Base-by-base conservation (phyloP, 208 protist species). In the Acanthamoeba healyi region DNA sequence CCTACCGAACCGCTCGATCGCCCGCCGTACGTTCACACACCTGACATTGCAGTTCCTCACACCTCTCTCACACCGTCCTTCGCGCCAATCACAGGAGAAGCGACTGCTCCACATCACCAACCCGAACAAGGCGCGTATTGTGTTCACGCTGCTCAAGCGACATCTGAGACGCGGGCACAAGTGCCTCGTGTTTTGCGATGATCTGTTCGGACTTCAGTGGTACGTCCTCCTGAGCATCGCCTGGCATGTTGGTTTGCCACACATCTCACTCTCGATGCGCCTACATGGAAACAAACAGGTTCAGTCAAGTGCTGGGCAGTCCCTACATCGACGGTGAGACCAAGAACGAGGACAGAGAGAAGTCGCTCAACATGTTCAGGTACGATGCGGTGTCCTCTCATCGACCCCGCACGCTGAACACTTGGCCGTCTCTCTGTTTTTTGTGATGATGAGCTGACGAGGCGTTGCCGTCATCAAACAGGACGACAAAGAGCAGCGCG, bases 351-450 rank as follows among this genome's bases (percentile, higher is more conserved):
- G 44, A 65, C 49, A 24, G 81, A n/a, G 81, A 88, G 54, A 63
- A 65, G 36, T 54, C 44, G n/a, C 81, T 88, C n/a, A 24, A 97
- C 94, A 99, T 99, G 95, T 97, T 99, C 77, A 42, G 93, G 40
- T 90, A 94, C 2, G 96, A 96, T 84, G 94, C n/a, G 98, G 89
- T 97, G 90, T 82, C 97, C 99, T n/a, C 98, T 99, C 26, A 90
- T 94, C 44, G 98, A 97, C 56, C 99, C 99, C 96, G 94, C 97
- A 42, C 97, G 94, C 22, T 95, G 95, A 51, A 98, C 98, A 5
- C 98, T 99, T 54, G 99, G 99, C 94, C 97, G 99, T 15, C 98
- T 99, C 74, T 99, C 99, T 96, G 51, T 58, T 19, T 58, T 58
- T 12, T 22, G 17, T 58, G 17, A 58, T 19, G 17, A 12, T 58